Evolutionary conservation across 306 rosid genomes (phyloP).

Genomic region (Aeschynomene evenia): DNA sequence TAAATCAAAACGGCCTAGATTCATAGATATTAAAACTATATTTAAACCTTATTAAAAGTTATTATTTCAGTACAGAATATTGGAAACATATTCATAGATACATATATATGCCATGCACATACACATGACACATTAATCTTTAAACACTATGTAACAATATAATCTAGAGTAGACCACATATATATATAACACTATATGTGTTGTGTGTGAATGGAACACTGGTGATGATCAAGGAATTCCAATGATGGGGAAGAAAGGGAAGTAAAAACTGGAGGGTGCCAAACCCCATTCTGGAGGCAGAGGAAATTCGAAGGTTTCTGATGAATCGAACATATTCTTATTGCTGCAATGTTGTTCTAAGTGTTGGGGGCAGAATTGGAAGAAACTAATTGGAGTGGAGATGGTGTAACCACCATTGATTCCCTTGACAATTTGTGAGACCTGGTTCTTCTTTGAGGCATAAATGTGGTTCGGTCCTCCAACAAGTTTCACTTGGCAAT

Average conservation of each 20-base stretch:
- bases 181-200: neutral
- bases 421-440: slow-evolving; percentile 45
- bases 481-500: slow-evolving; percentile 53
- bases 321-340: slow-evolving; percentile 40
- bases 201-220: neutral
- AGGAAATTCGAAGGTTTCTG: slow-evolving; percentile 67
- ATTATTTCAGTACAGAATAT: too few species aligned
- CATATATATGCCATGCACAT: neutral
- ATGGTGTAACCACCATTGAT: slow-evolving; percentile 43
- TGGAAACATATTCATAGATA: too few species aligned
- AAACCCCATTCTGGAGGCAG: slow-evolving; percentile 82
- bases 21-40: too few species aligned
- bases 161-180: neutral
- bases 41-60: too few species aligned
- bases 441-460: slow-evolving; percentile 39
- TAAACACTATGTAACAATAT: neutral
- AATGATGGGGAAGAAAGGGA: slow-evolving; percentile 82
- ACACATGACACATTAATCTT: neutral
- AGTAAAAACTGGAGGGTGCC: slow-evolving; percentile 71
- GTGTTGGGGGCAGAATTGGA: slow-evolving; percentile 45
- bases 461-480: slow-evolving; percentile 71
- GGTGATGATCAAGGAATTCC: slow-evolving; percentile 81
- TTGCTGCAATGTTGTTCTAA: slow-evolving; percentile 39
- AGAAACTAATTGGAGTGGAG: slow-evolving; percentile 62
- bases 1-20: too few species aligned